Percentiles rank a stretch among this genome's conserved stretches.
These are phyloP conservation scores for Fonsecaea nubica DNA, from an alignment of 2,329 filamentous ascomycete genomes.

Conservation along the genomic window DNA sequence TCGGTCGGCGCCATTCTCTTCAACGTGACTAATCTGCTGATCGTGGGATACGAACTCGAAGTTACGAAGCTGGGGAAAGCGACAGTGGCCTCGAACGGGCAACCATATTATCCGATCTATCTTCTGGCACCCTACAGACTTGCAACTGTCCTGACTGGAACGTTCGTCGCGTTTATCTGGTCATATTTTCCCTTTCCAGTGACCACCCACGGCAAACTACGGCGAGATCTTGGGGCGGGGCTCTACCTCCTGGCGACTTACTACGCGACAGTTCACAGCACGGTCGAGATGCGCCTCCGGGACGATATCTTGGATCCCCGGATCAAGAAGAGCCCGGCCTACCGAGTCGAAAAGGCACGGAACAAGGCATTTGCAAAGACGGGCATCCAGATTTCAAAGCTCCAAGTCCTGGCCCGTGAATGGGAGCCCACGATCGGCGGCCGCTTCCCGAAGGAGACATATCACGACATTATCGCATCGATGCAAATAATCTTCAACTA, in stretches of 20 bases:
- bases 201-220: conserved; percentile 71
- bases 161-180: conserved; percentile 18
- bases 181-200: conserved; percentile 59
- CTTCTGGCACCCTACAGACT: conserved; percentile 20
- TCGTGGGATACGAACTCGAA: conserved; percentile 70
- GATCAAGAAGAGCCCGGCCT: conserved; percentile 7
- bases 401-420: background rate
- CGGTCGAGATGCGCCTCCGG: conserved; percentile 8
- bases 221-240: conserved; percentile 70
- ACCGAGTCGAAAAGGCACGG: conserved; percentile 7
- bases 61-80: conserved; percentile 19
- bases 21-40: conserved; percentile 65
- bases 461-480: conserved; percentile 5
- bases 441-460: conserved; percentile 7
- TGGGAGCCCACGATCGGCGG: conserved; percentile 13
- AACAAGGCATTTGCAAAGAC: conserved; percentile 2
- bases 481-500: background rate
- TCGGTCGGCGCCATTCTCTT: conserved; percentile 65
- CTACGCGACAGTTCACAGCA: conserved; percentile 51
- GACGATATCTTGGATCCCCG: conserved; percentile 2
- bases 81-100: background rate
- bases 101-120: conserved; percentile 25
- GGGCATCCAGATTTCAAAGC: background rate
- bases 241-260: conserved; percentile 77
- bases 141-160: conserved; percentile 17